Evolutionary conservation across 192 early-diverging fungal genomes (phyloP), one percentile per base, ranked within the genome.

Genomic region (Coemansia sp.): DNA sequence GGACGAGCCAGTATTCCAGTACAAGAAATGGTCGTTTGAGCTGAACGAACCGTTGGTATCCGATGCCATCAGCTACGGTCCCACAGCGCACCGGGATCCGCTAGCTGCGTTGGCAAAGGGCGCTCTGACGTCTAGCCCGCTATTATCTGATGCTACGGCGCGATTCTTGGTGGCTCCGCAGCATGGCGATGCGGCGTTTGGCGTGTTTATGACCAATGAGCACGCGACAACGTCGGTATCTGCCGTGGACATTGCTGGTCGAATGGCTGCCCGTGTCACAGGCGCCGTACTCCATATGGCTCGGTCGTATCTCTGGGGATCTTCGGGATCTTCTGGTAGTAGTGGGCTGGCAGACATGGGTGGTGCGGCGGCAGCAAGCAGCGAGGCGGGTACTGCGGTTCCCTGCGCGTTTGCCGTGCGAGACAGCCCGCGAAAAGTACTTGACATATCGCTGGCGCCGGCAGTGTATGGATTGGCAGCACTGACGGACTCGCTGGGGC

Each of bases 21-120:
- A 81, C 64, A 81, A 81, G 64, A 81, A 75, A 40, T 81, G 78
- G 78, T 57, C 70, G 21, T 81, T 81, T 41, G 73, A 72, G 17
- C 29, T 81, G 34, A 65, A 63, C 44, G 72, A 40, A 11, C 69
- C 78, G n/a, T 40, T 63, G 11, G 67, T 81, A 16, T 69, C 69
- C 0, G 78, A 81, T 36, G 78, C 73, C 10, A 64, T 70, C 36
- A 81, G 73, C 64, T 81, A 73, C 19, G 78, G 78, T 2, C 79
- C 79, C 16, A 59, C 70, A 6, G 24, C 45, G 13, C 41, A 62
- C 41, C n/a, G 64, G 16, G 79, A 81, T 21, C 74, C 79, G 17
- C 53, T 81, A 24, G 50, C 70, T 4, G 46, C 50, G 4, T 56
- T 76, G 24, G 79, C 79, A 31, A 81, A 73, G 27, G 37, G 54